These are phyloP conservation scores for Hepatocystis sp. DNA, from an alignment of 169 alveolate genomes.

Conservation along the genomic window DNA sequence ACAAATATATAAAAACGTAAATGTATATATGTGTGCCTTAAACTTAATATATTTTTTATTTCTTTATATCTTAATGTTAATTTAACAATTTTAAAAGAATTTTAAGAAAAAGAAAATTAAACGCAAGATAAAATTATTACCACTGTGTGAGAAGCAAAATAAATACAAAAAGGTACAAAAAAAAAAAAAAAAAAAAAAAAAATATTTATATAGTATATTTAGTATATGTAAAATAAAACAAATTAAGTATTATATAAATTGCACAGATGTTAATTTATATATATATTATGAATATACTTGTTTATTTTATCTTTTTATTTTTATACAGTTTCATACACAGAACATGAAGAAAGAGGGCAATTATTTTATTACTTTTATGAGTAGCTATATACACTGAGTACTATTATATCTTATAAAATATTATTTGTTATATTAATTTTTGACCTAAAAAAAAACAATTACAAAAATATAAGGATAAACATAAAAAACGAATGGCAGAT, in stretches of 20 bases:
- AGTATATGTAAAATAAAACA: not conserved
- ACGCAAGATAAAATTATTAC: constrained; percentile 16
- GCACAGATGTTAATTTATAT: too few relatives aligned
- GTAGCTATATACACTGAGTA: constrained; percentile 14
- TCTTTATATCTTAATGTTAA: too few relatives aligned
- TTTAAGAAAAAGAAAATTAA: not conserved
- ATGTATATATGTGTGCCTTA: too few relatives aligned
- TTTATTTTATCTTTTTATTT: constrained; percentile 29
- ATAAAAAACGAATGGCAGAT: too few relatives aligned
- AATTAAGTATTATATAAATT: constrained; percentile 5
- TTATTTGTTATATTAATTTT: too few relatives aligned
- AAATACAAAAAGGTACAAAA: constrained; percentile 28
- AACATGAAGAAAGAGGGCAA: constrained; percentile 56
- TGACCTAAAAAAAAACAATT: constrained; percentile 3
- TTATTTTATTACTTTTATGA: constrained; percentile 26
- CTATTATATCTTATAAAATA: not conserved
- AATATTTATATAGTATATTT: not conserved
- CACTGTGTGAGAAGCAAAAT: constrained; percentile 18
- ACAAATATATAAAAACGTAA: too few relatives aligned
- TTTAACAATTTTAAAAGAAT: constrained; percentile 34
- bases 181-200: constrained; percentile 5
- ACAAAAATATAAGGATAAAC: too few relatives aligned
- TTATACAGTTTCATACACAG: constrained; percentile 28
- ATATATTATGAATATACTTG: too few relatives aligned
- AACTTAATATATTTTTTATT: too few relatives aligned